Base-by-base conservation (phyloP, 768 basidiomycete genomes). In the Gloeopeniophorella convolvens region DNA sequence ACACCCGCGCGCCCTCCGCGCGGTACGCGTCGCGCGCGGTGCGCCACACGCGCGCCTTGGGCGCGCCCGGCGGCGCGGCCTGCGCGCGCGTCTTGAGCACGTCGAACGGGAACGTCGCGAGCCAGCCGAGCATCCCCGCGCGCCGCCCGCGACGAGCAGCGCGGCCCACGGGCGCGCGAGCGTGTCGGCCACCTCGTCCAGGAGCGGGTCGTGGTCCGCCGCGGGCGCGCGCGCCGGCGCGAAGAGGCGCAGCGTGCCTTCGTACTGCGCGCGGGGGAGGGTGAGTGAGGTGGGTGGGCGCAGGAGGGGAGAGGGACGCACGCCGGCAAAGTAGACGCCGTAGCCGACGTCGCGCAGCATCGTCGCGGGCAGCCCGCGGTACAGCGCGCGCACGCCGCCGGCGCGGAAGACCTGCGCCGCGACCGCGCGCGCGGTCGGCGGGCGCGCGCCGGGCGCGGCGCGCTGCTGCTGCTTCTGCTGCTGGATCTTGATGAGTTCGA, bases 1-100 rank as follows among this genome's bases (percentile, higher is more conserved):
- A 91, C 1, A 89, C 87, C 12, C 69, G 60, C 13, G 71, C 51
- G 0, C 92, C 91, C 59, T 88, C 85, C 8, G 70, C 61, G 20
- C 75, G 73, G 55, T 83, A 86, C 3, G 82, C 80, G 50, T 82
- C 78, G 53, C 68, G 59, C 9, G 74, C 82, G 37, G 73, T 77
- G 12, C 75, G 70, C 61, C 83, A 88, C 1, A 80, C 83, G 52
- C 83, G 24, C 20, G 44, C 75, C 23, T 46, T 54, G 3, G 55
- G 31, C 24, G 24, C 33, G 13, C 21, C 16, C n/a, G 54, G 15
- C 8, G 39, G 37, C 10, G 39, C 46, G 1, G 79, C 78, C 65
- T 96, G 92, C 59, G 93, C 78, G 5, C 91, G 79, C 12, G 93
- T 94, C 69, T 96, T 95, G 54, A 94, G 75, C 3, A 92, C 85